Evolutionary conservation across 495 filamentous ascomycete species (phyloP), one percentile per base, ranked within the genome.

Genomic region (Hyaloscypha variabilis): DNA sequence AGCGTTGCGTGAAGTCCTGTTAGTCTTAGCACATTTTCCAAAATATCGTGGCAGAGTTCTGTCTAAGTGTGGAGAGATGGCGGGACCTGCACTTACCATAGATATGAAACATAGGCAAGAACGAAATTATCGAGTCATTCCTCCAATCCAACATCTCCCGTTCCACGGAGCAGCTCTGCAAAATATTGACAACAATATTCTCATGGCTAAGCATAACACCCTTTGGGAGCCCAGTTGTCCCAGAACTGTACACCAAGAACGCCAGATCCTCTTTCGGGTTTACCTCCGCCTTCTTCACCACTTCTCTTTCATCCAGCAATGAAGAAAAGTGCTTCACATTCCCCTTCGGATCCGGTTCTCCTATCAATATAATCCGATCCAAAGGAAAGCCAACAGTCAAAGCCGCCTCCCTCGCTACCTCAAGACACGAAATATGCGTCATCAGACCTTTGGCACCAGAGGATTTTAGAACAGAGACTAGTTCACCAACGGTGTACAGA

Each of bases 1-100:
- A 92, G 74, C 6, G 89, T 73, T 56, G 23, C 46, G 3, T 60
- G 21, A 3, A 65, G 6, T 75, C 91, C 91, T 70, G 95, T 96
- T 66, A 87, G 87, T 11, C 6, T 17, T 17, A 54, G 25, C 49
- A 17, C 23, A 51, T 21, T 54, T 28, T 54, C 25, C 21, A 24
- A 10, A 25, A 25, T 25, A 54, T 24, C n/a, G n/a, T n/a, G n/a
- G n/a, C n/a, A n/a, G n/a, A n/a, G n/a, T n/a, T n/a, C n/a, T n/a
- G n/a, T n/a, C n/a, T n/a, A n/a, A n/a, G n/a, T n/a, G n/a, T n/a
- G n/a, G n/a, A n/a, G n/a, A n/a, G n/a, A n/a, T n/a, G 21, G 1
- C 0, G 19, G 6, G 19, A 2, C 8, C 8, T 51, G 19, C 10
- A 5, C 51, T 24, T 25, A 54, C 51, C 51, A 54, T 54, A 54